Evolutionary conservation across 1,284 basidiomycete genomes (phyloP), one percentile per base, ranked within the genome.

Genomic region (Cerioporus squamosus): DNA sequence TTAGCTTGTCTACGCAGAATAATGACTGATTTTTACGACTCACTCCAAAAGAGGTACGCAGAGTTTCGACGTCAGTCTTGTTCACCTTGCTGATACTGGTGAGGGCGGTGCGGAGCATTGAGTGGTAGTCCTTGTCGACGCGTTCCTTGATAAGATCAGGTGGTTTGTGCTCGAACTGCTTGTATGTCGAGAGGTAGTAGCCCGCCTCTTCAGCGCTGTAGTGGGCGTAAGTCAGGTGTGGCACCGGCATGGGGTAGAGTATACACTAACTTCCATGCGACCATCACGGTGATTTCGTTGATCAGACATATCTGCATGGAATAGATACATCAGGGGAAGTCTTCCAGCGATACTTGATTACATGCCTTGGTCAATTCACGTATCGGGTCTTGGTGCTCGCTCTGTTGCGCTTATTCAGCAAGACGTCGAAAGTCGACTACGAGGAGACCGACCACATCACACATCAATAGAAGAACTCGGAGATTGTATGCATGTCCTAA

Each of bases 101-200:
- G 36, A 99, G 79, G 0, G 93, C 85, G n/a, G 87, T 86, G 40
- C 92, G 91, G 14, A 98, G 76, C 67, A 95, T 84, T 5, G 93
- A 86, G 60, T 84, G 75, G 70, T 97, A 95, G 66, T 93, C 91
- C 66, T 96, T 94, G 70, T 95, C 94, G 5, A 94, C 81, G 24
- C 94, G 88, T 72, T 98, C 96, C 73, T 96, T 97, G 76, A 99
- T 96, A 64, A 94, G 77, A 70, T 96, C 92, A 5, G 97, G 95
- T 3, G 95, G 87, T 67, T 93, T 96, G 78, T 94, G 88, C 74
- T 99, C 97, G 69, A 92, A 97, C 55, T 91, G 86, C 72, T 99
- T 99, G 79, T 93, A 95, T 1, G 90, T 92, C 15, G 93, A 82
- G 26, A 99, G 81, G 74, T 99, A 99, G 61, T 89, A 87, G 0